Evolutionary conservation across 768 basidiomycete genomes (phyloP), one percentile per base, ranked within the genome.

Genomic region (Macrolepiota fuliginosa): DNA sequence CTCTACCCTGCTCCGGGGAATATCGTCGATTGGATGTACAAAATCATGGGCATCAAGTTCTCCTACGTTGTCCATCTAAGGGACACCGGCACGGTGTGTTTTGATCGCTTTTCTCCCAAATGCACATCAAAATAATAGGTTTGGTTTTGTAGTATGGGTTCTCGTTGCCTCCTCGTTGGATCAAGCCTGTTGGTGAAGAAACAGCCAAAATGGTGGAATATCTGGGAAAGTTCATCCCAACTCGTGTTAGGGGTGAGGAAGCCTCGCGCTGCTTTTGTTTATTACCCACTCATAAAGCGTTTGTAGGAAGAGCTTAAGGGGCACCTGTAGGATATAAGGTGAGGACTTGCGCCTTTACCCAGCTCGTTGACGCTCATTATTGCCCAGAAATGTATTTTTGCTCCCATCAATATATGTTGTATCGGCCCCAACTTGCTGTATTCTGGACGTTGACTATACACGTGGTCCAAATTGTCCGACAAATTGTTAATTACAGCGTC

Each of bases 121-220:
- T 27, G 19, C 24, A 13, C 4, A 19, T 49, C 25, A 11, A 49
- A 49, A n/a, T 25, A 24, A 24, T 13, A n/a, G 11, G n/a, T 42
- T 22, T 54, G 39, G 35, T 32, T 19, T 17, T 24, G 51, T 32
- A 90, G 89, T 91, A 90, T 66, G 91, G 91, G 3, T 94, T 92
- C 75, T 74, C 88, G 6, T 75, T 94, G 2, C 92, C 92, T 0
- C 74, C 85, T 0, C 74, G 76, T 53, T 86, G 84, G 83, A 93
- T 95, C 64, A 76, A 88, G 6, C 89, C 92, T 0, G 87, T 90
- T 2, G 92, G 90, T 0, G 89, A 91, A 72, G 93, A 95, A 74
- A 86, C 87, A 3, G 77, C 78, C 17, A 80, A 76, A 25, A 84
- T 92, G 74, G 66, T 94, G 29, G 74, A 81, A 24, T 91, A 88